Conservation (phyloP, 2,329 filamentous ascomycete species). For the Hypocrella siamensis region DNA sequence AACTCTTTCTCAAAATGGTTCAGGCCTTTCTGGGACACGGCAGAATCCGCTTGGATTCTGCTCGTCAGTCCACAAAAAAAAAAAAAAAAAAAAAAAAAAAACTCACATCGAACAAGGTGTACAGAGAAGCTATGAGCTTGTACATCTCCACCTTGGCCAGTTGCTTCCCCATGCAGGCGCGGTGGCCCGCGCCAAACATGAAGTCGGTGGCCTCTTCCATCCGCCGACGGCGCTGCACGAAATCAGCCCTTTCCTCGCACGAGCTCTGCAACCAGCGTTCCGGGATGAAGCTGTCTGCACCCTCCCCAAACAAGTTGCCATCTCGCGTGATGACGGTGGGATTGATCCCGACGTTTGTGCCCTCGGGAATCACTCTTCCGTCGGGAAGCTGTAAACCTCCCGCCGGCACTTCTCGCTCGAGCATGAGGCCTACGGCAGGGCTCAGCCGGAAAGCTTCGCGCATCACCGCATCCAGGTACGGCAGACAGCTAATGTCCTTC, state of each 20-base stretch:
- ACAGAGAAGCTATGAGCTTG: conserved; percentile 25
- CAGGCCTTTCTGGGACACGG: no score
- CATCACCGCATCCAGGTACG: conserved; percentile 34
- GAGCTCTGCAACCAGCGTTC: conserved; percentile 28
- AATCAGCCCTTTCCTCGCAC: conserved; percentile 9
- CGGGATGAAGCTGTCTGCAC: conserved; percentile 27
- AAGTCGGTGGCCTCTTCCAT: conserved; percentile 22
- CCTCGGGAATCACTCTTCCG: conserved; percentile 18
- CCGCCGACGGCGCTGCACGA: conserved; percentile 14
- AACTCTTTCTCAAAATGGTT: no score
- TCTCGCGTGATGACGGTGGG: conserved; percentile 23
- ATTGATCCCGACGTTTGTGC: conserved; percentile 24
- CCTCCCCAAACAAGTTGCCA: conserved; percentile 23
- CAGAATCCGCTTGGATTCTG: no score
- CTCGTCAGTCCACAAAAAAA: background rate
- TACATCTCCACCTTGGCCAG: conserved; percentile 17
- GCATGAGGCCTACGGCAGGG: conserved; percentile 27
- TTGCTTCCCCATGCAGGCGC: conserved; percentile 22
- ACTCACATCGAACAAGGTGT: conserved; percentile 21
- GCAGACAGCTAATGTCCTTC: conserved; percentile 13
- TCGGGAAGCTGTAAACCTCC: conserved; percentile 18
- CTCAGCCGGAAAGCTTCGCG: conserved; percentile 33
- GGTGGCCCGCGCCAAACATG: conserved; percentile 22
- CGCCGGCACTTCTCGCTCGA: conserved; percentile 33
- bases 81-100: no score